phyloP scores from a whole-genome alignment of 805 yeast species.

The Barnettozyma botsteinii region DNA sequence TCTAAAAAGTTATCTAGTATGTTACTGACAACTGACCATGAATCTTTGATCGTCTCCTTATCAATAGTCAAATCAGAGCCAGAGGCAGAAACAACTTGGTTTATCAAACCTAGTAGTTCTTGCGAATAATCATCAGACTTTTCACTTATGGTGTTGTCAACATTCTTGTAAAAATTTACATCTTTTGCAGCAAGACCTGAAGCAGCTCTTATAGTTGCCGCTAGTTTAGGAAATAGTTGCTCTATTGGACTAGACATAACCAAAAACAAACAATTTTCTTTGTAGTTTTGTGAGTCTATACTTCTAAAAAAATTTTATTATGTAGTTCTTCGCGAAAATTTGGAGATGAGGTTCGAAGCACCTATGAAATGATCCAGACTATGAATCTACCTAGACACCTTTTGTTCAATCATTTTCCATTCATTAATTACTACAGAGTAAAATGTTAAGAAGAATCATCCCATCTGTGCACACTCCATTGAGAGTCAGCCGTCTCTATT shows the following conservation, averaged over 20 bases:
- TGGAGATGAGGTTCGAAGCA: conserved; percentile 2
- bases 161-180: conserved; percentile 62
- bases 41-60: conserved; percentile 40
- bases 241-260: conserved; percentile 6
- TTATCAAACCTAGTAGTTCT: conserved; percentile 40
- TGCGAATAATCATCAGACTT: conserved; percentile 37
- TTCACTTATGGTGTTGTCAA: conserved; percentile 43
- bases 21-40: conserved; percentile 61
- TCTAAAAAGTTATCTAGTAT: conserved; percentile 69
- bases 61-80: conserved; percentile 27
- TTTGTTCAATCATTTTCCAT: too few species aligned
- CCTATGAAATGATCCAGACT: not conserved
- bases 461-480: not conserved
- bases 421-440: too few species aligned
- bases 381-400: too few species aligned
- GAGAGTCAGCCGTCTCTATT: conserved; percentile 13
- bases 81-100: conserved; percentile 34
- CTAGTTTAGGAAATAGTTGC: conserved; percentile 38
- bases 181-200: conserved; percentile 73
- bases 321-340: not conserved
- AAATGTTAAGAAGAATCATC: conserved; percentile 10
- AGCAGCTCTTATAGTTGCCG: conserved; percentile 57
- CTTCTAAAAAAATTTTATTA: not conserved
- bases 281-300: not conserved
- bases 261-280: not conserved